Evolutionary conservation across 1,139 yeast species (phyloP).

Genomic region (Candida glucosophila): DNA sequence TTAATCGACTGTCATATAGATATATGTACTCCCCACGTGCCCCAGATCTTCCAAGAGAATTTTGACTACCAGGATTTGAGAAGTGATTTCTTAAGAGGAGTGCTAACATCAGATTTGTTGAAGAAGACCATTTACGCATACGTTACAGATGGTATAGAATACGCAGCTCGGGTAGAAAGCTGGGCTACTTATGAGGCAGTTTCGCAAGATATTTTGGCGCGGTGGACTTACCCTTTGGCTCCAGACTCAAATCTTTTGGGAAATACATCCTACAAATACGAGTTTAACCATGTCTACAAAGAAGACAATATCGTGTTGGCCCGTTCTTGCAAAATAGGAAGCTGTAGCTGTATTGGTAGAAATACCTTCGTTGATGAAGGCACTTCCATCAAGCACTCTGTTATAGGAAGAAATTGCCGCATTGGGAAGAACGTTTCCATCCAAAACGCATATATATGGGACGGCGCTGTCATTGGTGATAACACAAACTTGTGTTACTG

Average conservation of each 20-base stretch:
- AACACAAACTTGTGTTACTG: slow-evolving; percentile 48
- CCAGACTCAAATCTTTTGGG: slow-evolving; percentile 76
- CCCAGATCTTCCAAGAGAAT: slow-evolving; percentile 91
- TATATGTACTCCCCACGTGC: slow-evolving; percentile 90
- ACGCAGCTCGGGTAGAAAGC: slow-evolving; percentile 91
- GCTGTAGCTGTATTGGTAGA: slow-evolving; percentile 72
- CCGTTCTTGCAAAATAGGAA: slow-evolving; percentile 78
- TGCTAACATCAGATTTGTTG: slow-evolving; percentile 79
- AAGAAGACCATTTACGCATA: slow-evolving; percentile 89
- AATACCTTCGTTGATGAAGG: slow-evolving; percentile 59
- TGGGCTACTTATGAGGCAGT: slow-evolving; percentile 90
- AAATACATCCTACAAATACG: slow-evolving; percentile 71
- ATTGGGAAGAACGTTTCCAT: slow-evolving; percentile 74
- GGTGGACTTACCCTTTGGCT: slow-evolving; percentile 89
- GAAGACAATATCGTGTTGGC: slow-evolving; percentile 79
- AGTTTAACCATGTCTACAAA: slow-evolving; percentile 78
- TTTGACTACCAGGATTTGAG: slow-evolving; percentile 88
- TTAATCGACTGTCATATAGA: slow-evolving; percentile 94
- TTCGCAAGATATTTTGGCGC: slow-evolving; percentile 80
- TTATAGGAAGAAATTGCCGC: slow-evolving; percentile 76
- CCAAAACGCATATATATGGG: slow-evolving; percentile 80
- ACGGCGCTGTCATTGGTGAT: slow-evolving; percentile 65
- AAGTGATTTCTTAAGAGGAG: slow-evolving; percentile 84
- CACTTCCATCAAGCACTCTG: slow-evolving; percentile 50
- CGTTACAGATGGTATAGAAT: slow-evolving; percentile 58